Percentiles rank a stretch among this genome's conserved stretches.
Evolutionary conservation across 2,329 filamentous ascomycete species (phyloP).

Genomic region (Cadophora sp.): DNA sequence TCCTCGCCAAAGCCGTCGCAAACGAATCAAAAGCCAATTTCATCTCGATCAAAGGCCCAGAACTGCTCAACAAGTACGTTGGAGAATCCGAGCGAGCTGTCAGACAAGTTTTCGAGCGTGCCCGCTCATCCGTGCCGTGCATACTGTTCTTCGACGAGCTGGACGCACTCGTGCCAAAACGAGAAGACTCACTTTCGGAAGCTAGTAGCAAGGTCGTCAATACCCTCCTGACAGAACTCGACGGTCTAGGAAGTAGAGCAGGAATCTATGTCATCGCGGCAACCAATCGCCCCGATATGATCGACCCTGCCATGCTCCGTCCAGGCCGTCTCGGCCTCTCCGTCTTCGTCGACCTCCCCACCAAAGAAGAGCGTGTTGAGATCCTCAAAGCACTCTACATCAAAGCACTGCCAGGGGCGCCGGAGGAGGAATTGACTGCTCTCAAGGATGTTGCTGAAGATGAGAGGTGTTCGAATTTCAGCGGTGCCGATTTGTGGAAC

Average conservation of each 20-base stretch:
- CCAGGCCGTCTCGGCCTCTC: slow-evolving; percentile 87
- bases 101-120: slow-evolving; percentile 88
- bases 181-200: slow-evolving; percentile 80
- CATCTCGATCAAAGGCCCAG: slow-evolving; percentile 96
- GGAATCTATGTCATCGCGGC: slow-evolving; percentile 96
- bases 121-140: slow-evolving; percentile 85
- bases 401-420: slow-evolving; percentile 58
- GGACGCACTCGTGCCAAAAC: slow-evolving; percentile 86
- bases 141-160: slow-evolving; percentile 99
- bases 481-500: slow-evolving; percentile 68
- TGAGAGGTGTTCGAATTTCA: slow-evolving; percentile 75
- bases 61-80: slow-evolving; percentile 96
- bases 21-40: slow-evolving; percentile 97
- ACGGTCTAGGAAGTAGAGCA: slow-evolving; percentile 79
- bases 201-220: slow-evolving; percentile 91
- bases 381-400: slow-evolving; percentile 76
- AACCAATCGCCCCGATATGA: slow-evolving; percentile 95
- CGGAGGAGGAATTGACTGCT: slow-evolving; percentile 57
- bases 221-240: slow-evolving; percentile 90
- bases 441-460: slow-evolving; percentile 72
- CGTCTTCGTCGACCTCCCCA: slow-evolving; percentile 89
- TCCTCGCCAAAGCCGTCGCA: slow-evolving; percentile 94
- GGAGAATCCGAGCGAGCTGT: slow-evolving; percentile 95
- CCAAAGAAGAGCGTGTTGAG: slow-evolving; percentile 78
- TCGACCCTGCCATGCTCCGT: slow-evolving; percentile 92